Evolutionary conservation across 371 early-diverging fungal species (phyloP).

Genomic region (Nematocida major): DNA sequence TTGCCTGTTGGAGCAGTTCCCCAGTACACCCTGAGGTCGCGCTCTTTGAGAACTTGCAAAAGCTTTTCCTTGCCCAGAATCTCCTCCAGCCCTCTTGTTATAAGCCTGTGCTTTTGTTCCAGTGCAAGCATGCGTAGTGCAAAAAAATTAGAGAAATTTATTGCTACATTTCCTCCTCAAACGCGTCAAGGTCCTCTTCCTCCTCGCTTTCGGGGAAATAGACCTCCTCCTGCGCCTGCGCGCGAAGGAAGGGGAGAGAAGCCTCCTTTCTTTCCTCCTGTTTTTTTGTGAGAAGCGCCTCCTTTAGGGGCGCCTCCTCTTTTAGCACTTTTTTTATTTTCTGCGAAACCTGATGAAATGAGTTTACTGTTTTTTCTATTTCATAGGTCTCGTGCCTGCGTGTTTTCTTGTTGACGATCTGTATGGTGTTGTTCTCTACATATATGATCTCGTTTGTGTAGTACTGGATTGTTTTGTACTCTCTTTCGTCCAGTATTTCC

Average conservation of each 20-base stretch:
- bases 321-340: neutral
- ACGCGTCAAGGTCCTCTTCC: conserved; percentile 20
- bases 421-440: conserved; percentile 11
- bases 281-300: conserved; percentile 8
- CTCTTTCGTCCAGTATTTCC: conserved; percentile 41
- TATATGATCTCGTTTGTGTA: conserved; percentile 47
- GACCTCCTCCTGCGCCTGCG: conserved; percentile 9
- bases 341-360: conserved; percentile 6
- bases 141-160: conserved; percentile 44
- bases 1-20: conserved; percentile 96
- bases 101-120: conserved; percentile 73
- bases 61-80: conserved; percentile 82
- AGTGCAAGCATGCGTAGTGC: neutral
- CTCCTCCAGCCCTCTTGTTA: conserved; percentile 89
- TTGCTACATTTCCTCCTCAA: conserved; percentile 19
- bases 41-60: conserved; percentile 73
- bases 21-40: conserved; percentile 92
- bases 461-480: conserved; percentile 36
- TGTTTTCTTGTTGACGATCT: conserved; percentile 38
- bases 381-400: conserved; percentile 21
- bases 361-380: neutral
- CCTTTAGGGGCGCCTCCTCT: neutral
- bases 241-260: conserved; percentile 42
- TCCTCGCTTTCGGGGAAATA: conserved; percentile 41
- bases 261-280: conserved; percentile 9